Evolutionary conservation across 1,284 basidiomycete species (phyloP).

Genomic region (Cutaneotrichosporon cavernicola): DNA sequence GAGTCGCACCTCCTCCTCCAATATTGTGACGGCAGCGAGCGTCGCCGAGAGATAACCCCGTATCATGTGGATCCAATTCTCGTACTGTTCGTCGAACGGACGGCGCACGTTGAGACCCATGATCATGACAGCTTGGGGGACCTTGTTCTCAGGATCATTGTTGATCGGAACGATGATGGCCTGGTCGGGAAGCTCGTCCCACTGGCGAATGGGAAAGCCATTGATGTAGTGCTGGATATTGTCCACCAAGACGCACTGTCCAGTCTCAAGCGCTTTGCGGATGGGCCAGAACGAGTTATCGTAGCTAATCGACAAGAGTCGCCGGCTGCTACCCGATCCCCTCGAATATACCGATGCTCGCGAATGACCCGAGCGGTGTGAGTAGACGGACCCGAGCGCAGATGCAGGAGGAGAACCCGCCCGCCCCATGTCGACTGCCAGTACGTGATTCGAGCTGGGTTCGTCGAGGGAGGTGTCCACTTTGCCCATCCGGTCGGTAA

Average conservation of each 20-base stretch:
- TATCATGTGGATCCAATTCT: conserved; percentile 41
- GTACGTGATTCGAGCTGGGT: background rate
- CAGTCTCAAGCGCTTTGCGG: conserved; percentile 38
- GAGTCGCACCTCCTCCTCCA: conserved; percentile 44
- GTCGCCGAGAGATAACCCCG: conserved; percentile 41
- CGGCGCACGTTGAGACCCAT: conserved; percentile 51
- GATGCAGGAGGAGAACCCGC: background rate
- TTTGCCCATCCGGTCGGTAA: background rate
- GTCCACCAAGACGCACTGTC: conserved; percentile 48
- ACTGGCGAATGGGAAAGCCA: conserved; percentile 45
- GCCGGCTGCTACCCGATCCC: background rate
- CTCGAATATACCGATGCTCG: background rate
- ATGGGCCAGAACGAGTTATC: conserved; percentile 40
- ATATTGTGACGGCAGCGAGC: conserved; percentile 41
- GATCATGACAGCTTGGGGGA: conserved; percentile 51
- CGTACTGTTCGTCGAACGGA: conserved; percentile 47
- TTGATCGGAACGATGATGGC: conserved; percentile 18
- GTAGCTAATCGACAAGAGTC: background rate
- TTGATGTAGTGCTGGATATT: conserved; percentile 41
- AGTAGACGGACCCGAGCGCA: background rate
- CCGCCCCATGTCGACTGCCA: background rate
- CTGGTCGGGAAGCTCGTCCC: conserved; percentile 44
- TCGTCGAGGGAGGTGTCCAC: background rate
- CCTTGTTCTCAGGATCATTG: conserved; percentile 13
- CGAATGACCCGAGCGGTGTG: background rate